Base-by-base conservation (phyloP, 176 grass and related monocot species). In the Melocanna baccifera region DNA sequence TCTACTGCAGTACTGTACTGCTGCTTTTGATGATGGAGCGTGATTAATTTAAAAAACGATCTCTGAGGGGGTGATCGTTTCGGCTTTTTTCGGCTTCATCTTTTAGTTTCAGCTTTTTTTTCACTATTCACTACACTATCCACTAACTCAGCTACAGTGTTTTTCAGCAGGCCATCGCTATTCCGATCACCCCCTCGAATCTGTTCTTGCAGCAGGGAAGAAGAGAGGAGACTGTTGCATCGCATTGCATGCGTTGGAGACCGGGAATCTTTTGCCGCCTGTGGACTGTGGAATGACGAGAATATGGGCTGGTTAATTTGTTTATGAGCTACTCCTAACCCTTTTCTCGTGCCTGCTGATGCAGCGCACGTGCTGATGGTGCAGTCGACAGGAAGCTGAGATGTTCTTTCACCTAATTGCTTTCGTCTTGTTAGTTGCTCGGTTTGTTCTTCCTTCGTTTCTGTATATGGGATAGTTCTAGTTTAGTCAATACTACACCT, bases 391-490 rank as follows among this genome's bases (percentile, higher is more conserved):
- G 39, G 39, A 23, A 9, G 56, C 42, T 16, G 55, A 48, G 73
- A 86, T 77, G 65, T 86, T 86, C 79, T 48, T 66, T 45, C 73
- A 20, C 47, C 73, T 42, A 79, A 23, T 65, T 16, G 16, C 57
- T 79, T 83, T 73, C 1, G 67, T 68, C 73, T 85, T 77, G 36
- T 52, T 81, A 85, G 70, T 52, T 37, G 69, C 40, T 39, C 71
- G 63, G 19, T 37, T 57, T 59, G 84, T 62, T 79, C 68, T 83
- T 64, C 28, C 62, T 57, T 48, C 45, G 57, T 32, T 83, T 81
- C 75, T 90, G 88, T 90, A 90, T 3, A 90, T 86, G 79, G 12
- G 61, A 32, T 90, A 79, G 84, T 12, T 65, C 41, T 86, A 58
- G 62, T 62, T 67, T 65, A 82, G 83, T 56, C 32, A 73, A 66